phyloP scores from a whole-genome alignment of 2,329 filamentous ascomycete genomes.

The Cladosporium sp. region DNA sequence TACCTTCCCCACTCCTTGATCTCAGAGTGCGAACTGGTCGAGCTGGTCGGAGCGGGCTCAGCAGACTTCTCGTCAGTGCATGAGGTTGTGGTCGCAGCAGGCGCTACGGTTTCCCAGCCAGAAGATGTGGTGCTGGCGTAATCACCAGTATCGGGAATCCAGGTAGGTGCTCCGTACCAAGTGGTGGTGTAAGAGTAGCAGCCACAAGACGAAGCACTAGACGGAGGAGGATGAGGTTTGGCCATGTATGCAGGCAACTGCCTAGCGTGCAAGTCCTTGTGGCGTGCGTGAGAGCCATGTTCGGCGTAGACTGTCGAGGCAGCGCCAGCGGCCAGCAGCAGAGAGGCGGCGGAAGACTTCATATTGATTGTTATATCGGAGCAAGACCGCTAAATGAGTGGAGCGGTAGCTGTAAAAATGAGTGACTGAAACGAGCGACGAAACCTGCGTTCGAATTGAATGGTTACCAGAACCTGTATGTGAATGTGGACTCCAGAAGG shows the following conservation, averaged over 20 bases:
- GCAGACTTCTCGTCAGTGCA: neutral
- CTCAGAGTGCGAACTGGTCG: neutral
- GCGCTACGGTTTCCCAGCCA: slow-evolving; percentile 6
- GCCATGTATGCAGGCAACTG: slow-evolving; percentile 7
- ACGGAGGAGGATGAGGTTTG: slow-evolving; percentile 5
- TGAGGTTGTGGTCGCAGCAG: slow-evolving; percentile 14
- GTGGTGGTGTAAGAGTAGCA: slow-evolving; percentile 74
- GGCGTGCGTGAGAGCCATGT: slow-evolving; percentile 13
- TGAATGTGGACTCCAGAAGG: neutral
- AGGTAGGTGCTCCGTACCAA: slow-evolving; percentile 60
- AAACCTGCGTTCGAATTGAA: slow-evolving; percentile 8
- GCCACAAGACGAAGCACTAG: slow-evolving; percentile 44
- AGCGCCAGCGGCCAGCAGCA: slow-evolving; percentile 12
- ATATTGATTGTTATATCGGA: neutral
- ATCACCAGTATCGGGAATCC: slow-evolving; percentile 14
- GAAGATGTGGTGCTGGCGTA: slow-evolving; percentile 11
- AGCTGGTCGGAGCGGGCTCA: neutral
- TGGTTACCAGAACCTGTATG: slow-evolving; percentile 13
- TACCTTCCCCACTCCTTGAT: neutral
- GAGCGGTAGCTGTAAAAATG: slow-evolving; percentile 5
- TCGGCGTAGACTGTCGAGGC: slow-evolving; percentile 10
- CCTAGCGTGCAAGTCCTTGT: slow-evolving; percentile 15
- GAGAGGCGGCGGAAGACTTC: slow-evolving; percentile 12
- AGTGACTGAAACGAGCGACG: slow-evolving; percentile 4
- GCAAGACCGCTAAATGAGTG: slow-evolving; percentile 15